Base-by-base conservation (phyloP, 352 stramenopile species). In the Globisporangium emineosum region DNA sequence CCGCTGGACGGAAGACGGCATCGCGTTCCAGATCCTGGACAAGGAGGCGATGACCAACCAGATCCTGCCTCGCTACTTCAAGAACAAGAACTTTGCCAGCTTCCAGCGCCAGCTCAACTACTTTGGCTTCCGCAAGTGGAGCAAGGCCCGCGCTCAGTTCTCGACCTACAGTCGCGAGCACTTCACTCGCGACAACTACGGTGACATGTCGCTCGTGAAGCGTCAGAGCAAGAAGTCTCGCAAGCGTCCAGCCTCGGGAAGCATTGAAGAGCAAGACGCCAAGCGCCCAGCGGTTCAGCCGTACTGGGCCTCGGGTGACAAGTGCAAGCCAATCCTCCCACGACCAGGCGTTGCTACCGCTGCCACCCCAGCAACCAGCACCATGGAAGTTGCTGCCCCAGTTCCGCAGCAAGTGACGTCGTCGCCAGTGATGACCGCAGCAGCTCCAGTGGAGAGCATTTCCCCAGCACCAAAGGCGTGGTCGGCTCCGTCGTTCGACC, bases 31-130 rank as follows among this genome's bases (percentile, higher is more conserved):
- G 69, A 96, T 96, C 62, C 68, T 90, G 42, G 85, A 97, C 77
- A 93, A 92, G 72, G 72, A 82, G 9, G 76, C 78, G 29, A 79
- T 98, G 53, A 94, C 96, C 59, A 70, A 88, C 25, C 81, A 95
- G 71, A 84, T 98, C 40, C 73, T 98, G 25, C 92, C 94, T 17
- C 89, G 90, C 62, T 98, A 98, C 76, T 98, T 98, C 64, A 98
- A 97, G 75, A 96, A 98, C 78, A 92, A 94, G 67, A 97, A 94
- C 71, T 98, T 98, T 75, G 93, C 94, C n/a, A 98, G 91, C 59
- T 96, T 98, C 64, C 90, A 97, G 69, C 88, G 94, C 23, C 93
- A 98, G 71, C 83, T 98, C 56, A 98, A 97, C 79, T 98, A 98
- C 78, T 98, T 98, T 75, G 85, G 79, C 57, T 98, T 98, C 76